Evolutionary conservation across 805 yeast species (phyloP), one percentile per base, ranked within the genome.

Genomic region (Lipomyces japonicus): DNA sequence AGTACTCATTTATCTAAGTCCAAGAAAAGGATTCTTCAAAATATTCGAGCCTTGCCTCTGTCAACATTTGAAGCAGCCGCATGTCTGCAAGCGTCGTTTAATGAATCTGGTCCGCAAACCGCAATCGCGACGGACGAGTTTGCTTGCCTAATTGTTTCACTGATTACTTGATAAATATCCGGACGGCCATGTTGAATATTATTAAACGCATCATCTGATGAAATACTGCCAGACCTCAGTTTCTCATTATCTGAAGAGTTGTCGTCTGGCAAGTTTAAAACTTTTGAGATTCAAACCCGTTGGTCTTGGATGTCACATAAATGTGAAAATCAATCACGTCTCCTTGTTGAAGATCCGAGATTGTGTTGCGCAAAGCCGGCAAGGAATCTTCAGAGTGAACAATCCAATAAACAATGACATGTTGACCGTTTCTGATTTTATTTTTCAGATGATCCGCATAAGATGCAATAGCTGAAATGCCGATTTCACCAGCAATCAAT

Each of bases 401-500:
- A n/a, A 49, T 39, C 57, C 57, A 52, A 34, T 37, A 7, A 9
- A 52, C 24, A 14, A 41, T 41, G 18, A 52, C 38, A 24, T 48
- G 51, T 39, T 48, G 44, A 14, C 37, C 41, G 14, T 32, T 10
- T 4, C n/a, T n/a, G 14, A 26, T 36, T 22, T 21, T 21, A n/a
- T 28, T 18, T 18, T 19, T 6, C 25, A 50, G 55, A 39, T 51
- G 66, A 51, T 39, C 16, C 14, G 76, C 78, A 49, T 78, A 72
- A 2, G 79, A 70, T 37, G 75, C 69, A 7, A 78, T 68, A 0
- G 80, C 83, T 0, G 86, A 79, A 60, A 81, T 73, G 7, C 86
- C 86, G 54, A 78, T 78, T 3, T 86, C 86, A 12, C 86, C 85
- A 2, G 82, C 81, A 36, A 81, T 64, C 41, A 80, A 71, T 5